Evolutionary conservation across 2,329 filamentous ascomycete species (phyloP).

Genomic region (Penicillium sp.): DNA sequence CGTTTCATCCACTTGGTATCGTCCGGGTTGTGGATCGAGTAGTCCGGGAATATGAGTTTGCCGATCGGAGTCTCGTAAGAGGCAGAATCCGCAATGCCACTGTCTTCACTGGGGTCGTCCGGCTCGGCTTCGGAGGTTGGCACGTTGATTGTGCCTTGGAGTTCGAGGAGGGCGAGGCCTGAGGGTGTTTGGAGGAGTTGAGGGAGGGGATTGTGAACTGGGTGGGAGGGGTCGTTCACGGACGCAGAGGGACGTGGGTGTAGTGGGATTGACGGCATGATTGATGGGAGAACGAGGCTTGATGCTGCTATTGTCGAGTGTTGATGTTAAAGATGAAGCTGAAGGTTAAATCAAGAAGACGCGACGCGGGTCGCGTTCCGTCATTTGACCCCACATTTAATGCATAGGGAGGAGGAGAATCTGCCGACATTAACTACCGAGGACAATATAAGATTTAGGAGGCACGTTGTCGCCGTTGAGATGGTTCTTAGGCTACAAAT

Average conservation of each 20-base stretch:
- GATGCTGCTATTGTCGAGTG: background rate
- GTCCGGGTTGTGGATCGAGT: constrained; percentile 60
- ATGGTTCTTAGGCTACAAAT: background rate
- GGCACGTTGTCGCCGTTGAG: background rate
- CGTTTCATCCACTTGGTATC: constrained; percentile 85
- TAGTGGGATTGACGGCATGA: constrained; percentile 52
- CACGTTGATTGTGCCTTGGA: constrained; percentile 89
- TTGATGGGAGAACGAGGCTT: background rate
- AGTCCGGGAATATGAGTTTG: constrained; percentile 78
- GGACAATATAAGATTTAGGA: background rate
- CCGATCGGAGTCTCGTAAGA: constrained; percentile 65
- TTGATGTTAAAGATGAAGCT: background rate
- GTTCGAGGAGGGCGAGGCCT: constrained; percentile 86
- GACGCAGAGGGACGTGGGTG: constrained; percentile 35
- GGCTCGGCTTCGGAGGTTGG: constrained; percentile 53
- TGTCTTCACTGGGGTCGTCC: constrained; percentile 39
- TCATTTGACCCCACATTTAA: constrained; percentile 22
- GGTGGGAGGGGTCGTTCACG: constrained; percentile 8
- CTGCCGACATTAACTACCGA: background rate
- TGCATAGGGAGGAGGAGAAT: background rate
- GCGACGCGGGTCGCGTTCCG: constrained; percentile 29
- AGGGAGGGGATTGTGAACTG: constrained; percentile 68
- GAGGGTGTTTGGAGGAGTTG: constrained; percentile 85
- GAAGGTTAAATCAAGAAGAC: constrained; percentile 4
- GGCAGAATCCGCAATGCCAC: constrained; percentile 17